A percentile compares a stretch with the other conserved stretches of the same genome.
phyloP scores from a whole-genome alignment of 2,329 filamentous ascomycete species.

The Fusarium virguliforme region DNA sequence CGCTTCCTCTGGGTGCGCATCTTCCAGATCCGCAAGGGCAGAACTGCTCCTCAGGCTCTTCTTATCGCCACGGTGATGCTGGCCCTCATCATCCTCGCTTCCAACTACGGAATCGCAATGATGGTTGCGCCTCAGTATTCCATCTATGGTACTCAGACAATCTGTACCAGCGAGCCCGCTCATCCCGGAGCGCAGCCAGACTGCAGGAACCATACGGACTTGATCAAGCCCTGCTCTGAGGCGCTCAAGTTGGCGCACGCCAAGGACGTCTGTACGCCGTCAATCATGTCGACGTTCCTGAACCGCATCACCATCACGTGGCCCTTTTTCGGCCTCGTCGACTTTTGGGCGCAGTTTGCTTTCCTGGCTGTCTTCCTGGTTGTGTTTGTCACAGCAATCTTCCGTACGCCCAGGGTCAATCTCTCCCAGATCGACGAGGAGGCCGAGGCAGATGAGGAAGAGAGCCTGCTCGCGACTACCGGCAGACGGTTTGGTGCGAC shows the following conservation, averaged over 20 bases:
- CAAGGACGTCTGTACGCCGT: constrained; percentile 88
- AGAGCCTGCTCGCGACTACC: constrained; percentile 89
- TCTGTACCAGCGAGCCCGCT: constrained; percentile 81
- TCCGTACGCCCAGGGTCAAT: constrained; percentile 85
- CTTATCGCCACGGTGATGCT: constrained; percentile 93
- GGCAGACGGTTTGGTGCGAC: constrained; percentile 86
- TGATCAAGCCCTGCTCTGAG: constrained; percentile 88
- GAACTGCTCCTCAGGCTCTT: constrained; percentile 92
- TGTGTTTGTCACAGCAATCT: constrained; percentile 83
- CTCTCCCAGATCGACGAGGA: constrained; percentile 88
- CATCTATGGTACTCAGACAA: constrained; percentile 94
- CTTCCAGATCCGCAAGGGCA: constrained; percentile 90
- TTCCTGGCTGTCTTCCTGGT: constrained; percentile 89
- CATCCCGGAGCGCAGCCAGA: constrained; percentile 79
- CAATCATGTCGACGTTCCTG: constrained; percentile 91
- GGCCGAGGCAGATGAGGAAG: constrained; percentile 92
- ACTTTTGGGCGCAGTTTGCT: constrained; percentile 96
- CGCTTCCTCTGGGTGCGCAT: constrained; percentile 96
- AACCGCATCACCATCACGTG: constrained; percentile 95
- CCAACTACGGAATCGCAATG: constrained; percentile 95
- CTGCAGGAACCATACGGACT: constrained; percentile 79
- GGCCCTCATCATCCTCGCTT: constrained; percentile 88
- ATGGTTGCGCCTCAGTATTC: constrained; percentile 96
- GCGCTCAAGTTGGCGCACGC: constrained; percentile 79
- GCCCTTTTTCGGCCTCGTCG: constrained; percentile 92